Percentiles rank a stretch among this genome's conserved stretches.
Evolutionary conservation across 2,329 filamentous ascomycete species (phyloP).

Genomic region (Fusarium newnesense): DNA sequence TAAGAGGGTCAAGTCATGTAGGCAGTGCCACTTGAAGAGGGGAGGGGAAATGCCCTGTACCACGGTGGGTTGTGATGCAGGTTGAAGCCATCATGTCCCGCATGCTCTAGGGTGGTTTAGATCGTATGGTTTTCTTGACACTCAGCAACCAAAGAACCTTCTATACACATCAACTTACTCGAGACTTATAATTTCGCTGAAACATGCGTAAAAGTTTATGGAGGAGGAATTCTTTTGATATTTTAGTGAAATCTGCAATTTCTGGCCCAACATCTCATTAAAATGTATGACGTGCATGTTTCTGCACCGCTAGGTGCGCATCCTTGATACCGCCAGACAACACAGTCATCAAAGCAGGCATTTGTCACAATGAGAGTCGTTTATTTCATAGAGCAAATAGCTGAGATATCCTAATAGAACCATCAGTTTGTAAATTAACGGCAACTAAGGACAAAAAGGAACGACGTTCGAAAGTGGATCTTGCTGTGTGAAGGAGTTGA

Average conservation of each 20-base stretch:
- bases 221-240: background rate
- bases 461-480: slow-evolving; percentile 13
- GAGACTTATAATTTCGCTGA: too few relatives aligned
- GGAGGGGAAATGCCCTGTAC: background rate
- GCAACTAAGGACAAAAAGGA: background rate
- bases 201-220: background rate
- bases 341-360: background rate
- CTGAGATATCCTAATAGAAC: background rate
- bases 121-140: background rate
- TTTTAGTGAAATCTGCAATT: background rate
- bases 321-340: background rate
- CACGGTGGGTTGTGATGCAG: background rate
- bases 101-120: background rate
- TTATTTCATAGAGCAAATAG: background rate
- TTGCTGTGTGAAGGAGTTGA: background rate
- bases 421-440: background rate
- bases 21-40: background rate
- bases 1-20: too few relatives aligned
- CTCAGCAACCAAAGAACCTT: background rate
- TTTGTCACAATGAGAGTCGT: background rate
- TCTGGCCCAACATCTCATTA: background rate
- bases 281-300: background rate
- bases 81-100: background rate
- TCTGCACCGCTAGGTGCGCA: background rate
- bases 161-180: background rate